Evolutionary conservation across 2,329 filamentous ascomycete genomes (phyloP).

Genomic region (Aspergillus nomiae): DNA sequence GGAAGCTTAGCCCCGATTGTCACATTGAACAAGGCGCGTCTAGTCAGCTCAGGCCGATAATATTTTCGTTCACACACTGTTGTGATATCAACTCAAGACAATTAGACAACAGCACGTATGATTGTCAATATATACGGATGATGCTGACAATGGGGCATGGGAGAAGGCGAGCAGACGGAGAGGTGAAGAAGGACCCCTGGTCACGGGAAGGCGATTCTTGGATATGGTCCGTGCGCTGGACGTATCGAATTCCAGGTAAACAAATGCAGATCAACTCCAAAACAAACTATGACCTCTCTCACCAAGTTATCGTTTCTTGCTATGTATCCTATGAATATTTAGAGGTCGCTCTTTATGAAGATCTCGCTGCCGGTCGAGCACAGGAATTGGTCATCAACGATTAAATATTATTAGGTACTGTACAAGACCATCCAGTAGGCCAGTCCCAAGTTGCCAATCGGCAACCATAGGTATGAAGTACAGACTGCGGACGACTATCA

Average conservation of each 20-base stretch:
- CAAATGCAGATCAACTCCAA: not conserved
- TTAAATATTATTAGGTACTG: slow-evolving; percentile 2
- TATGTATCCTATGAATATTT: too few relatives aligned
- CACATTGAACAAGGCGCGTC: not conserved
- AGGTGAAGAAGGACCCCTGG: not conserved
- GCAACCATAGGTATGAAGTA: not conserved
- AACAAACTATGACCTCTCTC: not conserved
- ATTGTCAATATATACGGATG: not conserved
- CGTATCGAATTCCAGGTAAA: not conserved
- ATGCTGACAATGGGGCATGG: not conserved
- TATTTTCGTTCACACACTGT: not conserved
- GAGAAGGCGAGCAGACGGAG: not conserved
- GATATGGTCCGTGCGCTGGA: not conserved
- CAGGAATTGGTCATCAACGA: not conserved
- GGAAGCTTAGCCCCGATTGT: not conserved
- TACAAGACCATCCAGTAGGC: not conserved
- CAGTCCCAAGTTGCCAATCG: not conserved
- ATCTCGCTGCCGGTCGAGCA: not conserved
- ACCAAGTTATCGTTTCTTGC: too few relatives aligned
- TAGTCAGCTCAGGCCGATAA: not conserved
- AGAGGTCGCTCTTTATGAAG: too few relatives aligned
- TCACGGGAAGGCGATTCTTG: not conserved
- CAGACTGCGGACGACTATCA: not conserved
- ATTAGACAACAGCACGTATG: not conserved
- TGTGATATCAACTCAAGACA: not conserved